Base-by-base conservation (phyloP, 352 stramenopile species). In the Phytophthora pluvialis region DNA sequence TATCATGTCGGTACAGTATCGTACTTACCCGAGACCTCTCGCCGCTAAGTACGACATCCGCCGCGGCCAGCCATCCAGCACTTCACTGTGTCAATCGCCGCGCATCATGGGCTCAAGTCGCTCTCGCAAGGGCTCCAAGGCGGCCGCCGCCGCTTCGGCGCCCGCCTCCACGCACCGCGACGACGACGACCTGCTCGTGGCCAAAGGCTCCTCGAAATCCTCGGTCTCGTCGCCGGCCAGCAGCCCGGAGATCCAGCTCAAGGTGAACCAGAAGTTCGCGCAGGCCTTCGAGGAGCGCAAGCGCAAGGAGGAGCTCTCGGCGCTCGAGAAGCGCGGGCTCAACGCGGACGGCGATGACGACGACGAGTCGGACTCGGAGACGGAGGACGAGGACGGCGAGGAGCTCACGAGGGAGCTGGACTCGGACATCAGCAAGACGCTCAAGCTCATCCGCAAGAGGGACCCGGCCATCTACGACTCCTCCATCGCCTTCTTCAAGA, bases 391-490 rank as follows among this genome's bases (percentile, higher is more conserved):
- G 60, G 88, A 96, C 55, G 88, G 82, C 33, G 86, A 94, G 55
- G 75, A 92, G 55, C 76, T 96, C 26, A 94, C 86, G 26, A 54
- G 47, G 26, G 80, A 86, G 43, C 51, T 96, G 60, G 88, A 96
- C 51, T 74, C 68, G 7, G 86, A 94, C 48, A 96, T 96, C 50
- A 76, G 63, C 53, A 87, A 88, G 72, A 96, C 88, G 54, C 71
- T 99, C 16, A 87, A 90, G 44, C 83, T 97, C 16, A 93, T 99
- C 52, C 90, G 91, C 51, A 94, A 83, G 31, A 94, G 90, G 53
- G 93, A 98, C 71, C 91, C 90, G 44, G 76, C 80, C 47, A 97
- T 99, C 53, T 99, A 99, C 76, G 90, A 98, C 76, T 67, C 78
- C 31, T 88, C 81, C 36, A 85, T 91, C 25, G 73, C 76, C 46